Conservation (phyloP, 106 monocot species). For the Iris macrosiphon region DNA sequence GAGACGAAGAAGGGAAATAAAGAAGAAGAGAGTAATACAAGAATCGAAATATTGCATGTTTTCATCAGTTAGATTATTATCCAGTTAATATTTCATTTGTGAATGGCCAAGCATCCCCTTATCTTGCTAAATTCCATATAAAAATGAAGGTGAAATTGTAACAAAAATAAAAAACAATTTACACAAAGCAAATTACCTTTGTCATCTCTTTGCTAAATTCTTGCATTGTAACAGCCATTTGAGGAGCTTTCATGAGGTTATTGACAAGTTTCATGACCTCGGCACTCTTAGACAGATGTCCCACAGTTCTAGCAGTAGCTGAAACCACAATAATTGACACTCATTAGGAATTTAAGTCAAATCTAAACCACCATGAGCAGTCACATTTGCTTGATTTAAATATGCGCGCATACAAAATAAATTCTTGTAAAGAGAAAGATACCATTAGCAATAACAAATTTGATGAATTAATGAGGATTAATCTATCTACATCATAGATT, state of each 20-base stretch:
- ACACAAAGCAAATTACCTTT: constrained; percentile 45
- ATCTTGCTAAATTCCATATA: no score
- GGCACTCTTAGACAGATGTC: constrained; percentile 90
- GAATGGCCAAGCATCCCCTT: no score
- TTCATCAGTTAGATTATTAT: no score
- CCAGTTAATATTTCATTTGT: no score
- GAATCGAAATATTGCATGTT: no score
- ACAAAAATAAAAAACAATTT: neutral
- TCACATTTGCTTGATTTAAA: no score
- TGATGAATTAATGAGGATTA: neutral
- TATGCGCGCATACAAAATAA: neutral
- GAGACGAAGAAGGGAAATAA: no score
- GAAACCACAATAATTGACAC: neutral
- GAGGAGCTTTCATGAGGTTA: constrained; percentile 91
- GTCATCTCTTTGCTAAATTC: constrained; percentile 99
- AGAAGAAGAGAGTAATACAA: no score
- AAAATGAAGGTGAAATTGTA: no score
- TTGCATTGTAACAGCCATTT: constrained; percentile 89
- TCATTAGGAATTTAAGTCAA: neutral
- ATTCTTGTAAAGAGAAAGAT: neutral
- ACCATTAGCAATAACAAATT: no score
- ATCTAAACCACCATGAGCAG: neutral
- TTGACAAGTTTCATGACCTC: constrained; percentile 99
- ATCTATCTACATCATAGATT: neutral
- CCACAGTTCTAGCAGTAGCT: constrained; percentile 96